These are phyloP conservation scores for Teratosphaeria epicoccoides DNA, from an alignment of 2,329 filamentous ascomycete species.

Conservation along the genomic window DNA sequence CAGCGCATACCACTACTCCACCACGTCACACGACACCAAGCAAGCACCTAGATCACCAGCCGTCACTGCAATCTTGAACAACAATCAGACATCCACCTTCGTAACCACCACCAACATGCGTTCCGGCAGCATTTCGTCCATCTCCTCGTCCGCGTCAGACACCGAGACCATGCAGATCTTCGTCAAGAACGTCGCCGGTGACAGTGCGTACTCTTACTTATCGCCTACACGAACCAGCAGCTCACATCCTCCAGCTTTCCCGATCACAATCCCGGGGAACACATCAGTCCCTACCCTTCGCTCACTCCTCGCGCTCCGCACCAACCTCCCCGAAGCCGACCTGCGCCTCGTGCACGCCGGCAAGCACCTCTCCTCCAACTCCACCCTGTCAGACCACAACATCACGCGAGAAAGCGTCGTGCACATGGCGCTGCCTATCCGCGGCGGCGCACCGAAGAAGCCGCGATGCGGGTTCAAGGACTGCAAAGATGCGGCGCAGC, in stretches of 20 bases:
- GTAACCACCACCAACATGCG: constrained; percentile 24
- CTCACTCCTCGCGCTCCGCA: constrained; percentile 48
- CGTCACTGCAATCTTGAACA: neutral
- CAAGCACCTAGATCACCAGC: neutral
- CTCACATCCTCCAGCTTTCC: constrained; percentile 36
- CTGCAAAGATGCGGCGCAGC: constrained; percentile 77
- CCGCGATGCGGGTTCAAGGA: constrained; percentile 80
- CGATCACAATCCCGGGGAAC: constrained; percentile 43
- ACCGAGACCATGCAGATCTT: constrained; percentile 51
- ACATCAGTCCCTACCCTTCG: constrained; percentile 47
- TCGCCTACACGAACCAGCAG: constrained; percentile 13
- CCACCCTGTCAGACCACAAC: constrained; percentile 34
- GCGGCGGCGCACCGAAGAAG: constrained; percentile 57
- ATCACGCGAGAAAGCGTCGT: constrained; percentile 42
- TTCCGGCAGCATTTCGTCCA: constrained; percentile 31
- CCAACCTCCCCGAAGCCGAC: constrained; percentile 39
- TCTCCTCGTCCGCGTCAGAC: constrained; percentile 31
- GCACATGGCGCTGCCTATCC: constrained; percentile 47
- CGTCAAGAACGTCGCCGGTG: constrained; percentile 48
- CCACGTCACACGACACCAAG: neutral
- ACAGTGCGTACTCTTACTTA: constrained; percentile 38
- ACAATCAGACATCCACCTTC: neutral
- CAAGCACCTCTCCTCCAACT: constrained; percentile 40
- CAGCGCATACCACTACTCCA: neutral
- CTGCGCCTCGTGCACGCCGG: constrained; percentile 49